Evolutionary conservation across 1,284 basidiomycete species (phyloP).

Genomic region (Ustilago crameri): DNA sequence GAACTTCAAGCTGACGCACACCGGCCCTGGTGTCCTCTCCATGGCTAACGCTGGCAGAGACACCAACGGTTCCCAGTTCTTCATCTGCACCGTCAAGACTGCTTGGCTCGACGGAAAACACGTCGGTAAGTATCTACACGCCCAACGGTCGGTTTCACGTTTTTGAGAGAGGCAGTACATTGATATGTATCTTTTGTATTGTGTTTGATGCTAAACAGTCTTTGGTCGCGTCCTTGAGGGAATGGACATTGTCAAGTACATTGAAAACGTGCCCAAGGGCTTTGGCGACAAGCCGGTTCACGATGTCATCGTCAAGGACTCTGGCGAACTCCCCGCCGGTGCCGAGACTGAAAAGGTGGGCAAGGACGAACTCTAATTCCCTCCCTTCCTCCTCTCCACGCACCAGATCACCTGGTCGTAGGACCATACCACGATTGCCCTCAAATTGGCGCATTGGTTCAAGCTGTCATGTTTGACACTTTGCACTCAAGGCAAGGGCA

Average conservation of each 20-base stretch:
- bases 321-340: constrained; percentile 49
- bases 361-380: constrained; percentile 60
- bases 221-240: constrained; percentile 64
- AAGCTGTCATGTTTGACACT: no score
- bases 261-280: constrained; percentile 61
- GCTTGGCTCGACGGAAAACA: constrained; percentile 61
- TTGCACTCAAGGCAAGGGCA: no score
- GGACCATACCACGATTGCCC: no score
- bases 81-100: constrained; percentile 66
- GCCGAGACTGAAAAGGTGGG: constrained; percentile 35
- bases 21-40: constrained; percentile 54
- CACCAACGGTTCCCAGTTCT: constrained; percentile 67
- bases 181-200: constrained; percentile 56
- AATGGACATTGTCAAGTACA: constrained; percentile 62
- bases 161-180: background rate
- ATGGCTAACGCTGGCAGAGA: constrained; percentile 70
- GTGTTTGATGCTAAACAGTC: constrained; percentile 32
- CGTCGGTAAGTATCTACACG: constrained; percentile 41
- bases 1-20: constrained; percentile 64
- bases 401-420: background rate
- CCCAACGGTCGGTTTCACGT: background rate
- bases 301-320: constrained; percentile 57
- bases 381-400: constrained; percentile 1
- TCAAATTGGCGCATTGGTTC: no score
- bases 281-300: constrained; percentile 56